Conservation (phyloP, 202 grass and related monocot genomes). For the Panicum hallii region DNA sequence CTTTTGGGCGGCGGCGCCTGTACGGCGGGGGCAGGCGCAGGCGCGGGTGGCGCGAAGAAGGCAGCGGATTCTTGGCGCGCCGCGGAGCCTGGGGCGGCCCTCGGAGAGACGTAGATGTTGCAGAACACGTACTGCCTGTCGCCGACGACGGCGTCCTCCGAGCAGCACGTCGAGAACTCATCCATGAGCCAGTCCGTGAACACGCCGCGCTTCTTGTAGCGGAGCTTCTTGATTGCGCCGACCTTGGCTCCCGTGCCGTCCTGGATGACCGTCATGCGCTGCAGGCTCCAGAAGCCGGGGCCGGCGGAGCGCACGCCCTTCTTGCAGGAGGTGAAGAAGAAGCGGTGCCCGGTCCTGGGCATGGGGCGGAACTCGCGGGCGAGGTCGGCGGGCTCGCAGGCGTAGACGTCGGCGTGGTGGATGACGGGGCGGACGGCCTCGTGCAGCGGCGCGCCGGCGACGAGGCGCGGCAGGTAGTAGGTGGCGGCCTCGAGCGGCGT, state of each 20-base stretch:
- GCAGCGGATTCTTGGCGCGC: constrained; percentile 8
- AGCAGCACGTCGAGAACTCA: constrained; percentile 13
- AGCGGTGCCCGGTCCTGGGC: background rate
- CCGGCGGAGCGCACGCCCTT: constrained; percentile 19
- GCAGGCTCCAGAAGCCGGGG: background rate
- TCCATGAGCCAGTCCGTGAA: constrained; percentile 33
- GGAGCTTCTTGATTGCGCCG: background rate
- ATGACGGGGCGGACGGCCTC: background rate
- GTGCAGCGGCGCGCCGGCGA: background rate
- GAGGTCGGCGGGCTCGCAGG: constrained; percentile 3
- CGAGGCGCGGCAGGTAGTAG: background rate
- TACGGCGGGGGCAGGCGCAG: background rate
- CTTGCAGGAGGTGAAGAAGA: constrained; percentile 21
- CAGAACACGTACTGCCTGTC: constrained; percentile 5
- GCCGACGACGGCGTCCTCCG: background rate
- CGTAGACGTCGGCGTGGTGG: constrained; percentile 11
- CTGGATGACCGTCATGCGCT: background rate
- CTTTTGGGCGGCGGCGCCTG: too few relatives aligned
- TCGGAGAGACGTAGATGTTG: background rate
- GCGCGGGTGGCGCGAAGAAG: background rate
- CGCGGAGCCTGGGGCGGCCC: background rate
- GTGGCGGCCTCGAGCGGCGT: background rate
- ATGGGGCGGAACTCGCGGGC: background rate
- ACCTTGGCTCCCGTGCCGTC: background rate
- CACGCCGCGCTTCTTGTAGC: background rate